phyloP scores from a whole-genome alignment of 2,329 filamentous ascomycete genomes.

The Beauveria brongniartii region DNA sequence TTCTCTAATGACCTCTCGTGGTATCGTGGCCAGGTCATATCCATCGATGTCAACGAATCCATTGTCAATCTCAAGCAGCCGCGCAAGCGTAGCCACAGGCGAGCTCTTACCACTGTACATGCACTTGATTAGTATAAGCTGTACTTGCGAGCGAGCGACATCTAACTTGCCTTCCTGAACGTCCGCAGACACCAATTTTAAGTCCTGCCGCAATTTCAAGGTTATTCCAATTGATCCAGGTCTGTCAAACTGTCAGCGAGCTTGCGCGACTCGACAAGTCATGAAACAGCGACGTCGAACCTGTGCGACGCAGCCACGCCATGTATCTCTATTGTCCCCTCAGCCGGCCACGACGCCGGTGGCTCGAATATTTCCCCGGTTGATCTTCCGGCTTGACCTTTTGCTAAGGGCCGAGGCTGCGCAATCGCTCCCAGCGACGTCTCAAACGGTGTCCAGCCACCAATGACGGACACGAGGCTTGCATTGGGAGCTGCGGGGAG shows the following conservation, averaged over 20 bases:
- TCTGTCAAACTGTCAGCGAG: slow-evolving; percentile 9
- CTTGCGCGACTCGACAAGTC: slow-evolving; percentile 22
- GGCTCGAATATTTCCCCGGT: slow-evolving; percentile 20
- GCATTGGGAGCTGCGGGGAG: slow-evolving; percentile 18
- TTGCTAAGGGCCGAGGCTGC: slow-evolving; percentile 21
- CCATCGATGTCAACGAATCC: slow-evolving; percentile 38
- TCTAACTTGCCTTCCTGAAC: slow-evolving; percentile 26
- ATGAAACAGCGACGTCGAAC: slow-evolving; percentile 13
- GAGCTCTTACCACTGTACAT: slow-evolving; percentile 23
- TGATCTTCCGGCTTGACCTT: slow-evolving; percentile 14
- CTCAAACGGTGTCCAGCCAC: slow-evolving; percentile 24
- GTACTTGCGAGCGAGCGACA: too few relatives aligned
- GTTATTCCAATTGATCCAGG: slow-evolving; percentile 17
- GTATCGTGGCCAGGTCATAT: slow-evolving; percentile 24
- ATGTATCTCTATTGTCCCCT: slow-evolving; percentile 9
- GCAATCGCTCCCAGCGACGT: slow-evolving; percentile 21
- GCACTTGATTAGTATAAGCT: not conserved
- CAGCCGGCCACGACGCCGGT: slow-evolving; percentile 16
- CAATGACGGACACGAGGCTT: slow-evolving; percentile 24
- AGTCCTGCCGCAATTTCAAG: slow-evolving; percentile 25
- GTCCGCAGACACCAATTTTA: slow-evolving; percentile 36
- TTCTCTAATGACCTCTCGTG: slow-evolving; percentile 17
- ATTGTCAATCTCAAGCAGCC: slow-evolving; percentile 34
- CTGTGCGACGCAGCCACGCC: slow-evolving; percentile 7
- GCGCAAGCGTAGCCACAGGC: slow-evolving; percentile 36